Evolutionary conservation across 148 eudicot species (phyloP).

Genomic region (Fagopyrum tataricum): DNA sequence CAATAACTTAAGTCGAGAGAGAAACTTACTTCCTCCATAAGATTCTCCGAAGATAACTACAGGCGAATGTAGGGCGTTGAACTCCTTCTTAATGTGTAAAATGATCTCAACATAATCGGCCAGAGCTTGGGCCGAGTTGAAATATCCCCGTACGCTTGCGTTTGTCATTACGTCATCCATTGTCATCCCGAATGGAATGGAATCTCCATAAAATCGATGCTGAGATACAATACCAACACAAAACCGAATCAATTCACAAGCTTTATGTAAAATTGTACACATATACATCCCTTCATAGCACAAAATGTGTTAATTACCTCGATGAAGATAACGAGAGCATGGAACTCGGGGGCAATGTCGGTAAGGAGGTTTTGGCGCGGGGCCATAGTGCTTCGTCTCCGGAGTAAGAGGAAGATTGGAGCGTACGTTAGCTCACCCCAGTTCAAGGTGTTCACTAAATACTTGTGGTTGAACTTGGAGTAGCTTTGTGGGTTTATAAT

Average conservation of each 20-base stretch:
- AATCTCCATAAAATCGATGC: slow-evolving; percentile 91
- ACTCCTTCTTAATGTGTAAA: slow-evolving; percentile 51
- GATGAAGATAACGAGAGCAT: slow-evolving; percentile 71
- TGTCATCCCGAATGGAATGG: slow-evolving; percentile 74
- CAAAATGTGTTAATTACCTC: neutral
- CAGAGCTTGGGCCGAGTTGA: slow-evolving; percentile 81
- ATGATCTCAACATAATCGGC: slow-evolving; percentile 79
- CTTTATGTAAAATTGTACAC: neutral
- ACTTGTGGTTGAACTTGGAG: no score
- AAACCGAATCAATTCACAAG: no score
- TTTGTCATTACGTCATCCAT: slow-evolving; percentile 52
- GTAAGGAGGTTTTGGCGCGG: slow-evolving; percentile 57
- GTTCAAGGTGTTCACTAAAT: slow-evolving; percentile 15
- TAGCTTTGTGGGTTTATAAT: no score
- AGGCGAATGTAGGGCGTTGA: slow-evolving; percentile 72
- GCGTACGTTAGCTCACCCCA: slow-evolving; percentile 48
- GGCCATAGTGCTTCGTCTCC: slow-evolving; percentile 76
- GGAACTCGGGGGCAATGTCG: slow-evolving; percentile 69
- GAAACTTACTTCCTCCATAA: slow-evolving; percentile 89
- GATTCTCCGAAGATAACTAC: slow-evolving; percentile 95
- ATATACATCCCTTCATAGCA: neutral
- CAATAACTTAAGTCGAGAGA: no score
- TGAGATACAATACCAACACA: slow-evolving; percentile 17
- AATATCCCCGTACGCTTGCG: slow-evolving; percentile 46
- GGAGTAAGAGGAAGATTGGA: slow-evolving; percentile 72